Evolutionary conservation across 2,329 filamentous ascomycete species (phyloP).

Genomic region (Talaromyces piceae): DNA sequence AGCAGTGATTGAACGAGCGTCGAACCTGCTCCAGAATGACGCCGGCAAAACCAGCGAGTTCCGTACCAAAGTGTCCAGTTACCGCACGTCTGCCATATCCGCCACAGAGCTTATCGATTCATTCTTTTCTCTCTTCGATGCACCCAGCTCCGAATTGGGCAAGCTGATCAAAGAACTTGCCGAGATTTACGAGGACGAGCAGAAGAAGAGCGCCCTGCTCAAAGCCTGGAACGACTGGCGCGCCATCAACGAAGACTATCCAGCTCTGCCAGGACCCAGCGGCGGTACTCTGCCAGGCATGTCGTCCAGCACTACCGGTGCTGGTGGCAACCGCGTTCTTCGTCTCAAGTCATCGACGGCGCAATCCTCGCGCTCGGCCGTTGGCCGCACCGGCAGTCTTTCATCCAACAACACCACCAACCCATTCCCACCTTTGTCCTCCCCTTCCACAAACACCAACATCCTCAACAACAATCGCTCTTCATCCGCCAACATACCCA

Average conservation of each 20-base stretch:
- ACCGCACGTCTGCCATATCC: slow-evolving; percentile 60
- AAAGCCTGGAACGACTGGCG: slow-evolving; percentile 93
- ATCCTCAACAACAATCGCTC: slow-evolving; percentile 11
- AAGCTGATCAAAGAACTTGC: slow-evolving; percentile 87
- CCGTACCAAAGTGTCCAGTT: slow-evolving; percentile 70
- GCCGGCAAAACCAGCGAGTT: slow-evolving; percentile 67
- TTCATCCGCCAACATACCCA: background rate
- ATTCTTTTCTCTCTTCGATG: slow-evolving; percentile 82
- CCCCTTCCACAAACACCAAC: slow-evolving; percentile 21
- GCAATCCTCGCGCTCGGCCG: slow-evolving; percentile 56
- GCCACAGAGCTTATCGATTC: slow-evolving; percentile 74
- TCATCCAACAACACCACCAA: slow-evolving; percentile 33
- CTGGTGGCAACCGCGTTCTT: slow-evolving; percentile 56
- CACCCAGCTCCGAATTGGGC: slow-evolving; percentile 70
- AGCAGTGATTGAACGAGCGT: slow-evolving; percentile 77
- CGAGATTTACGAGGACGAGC: slow-evolving; percentile 79
- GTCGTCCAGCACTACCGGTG: slow-evolving; percentile 44
- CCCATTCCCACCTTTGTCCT: slow-evolving; percentile 40
- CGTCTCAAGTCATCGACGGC: slow-evolving; percentile 63
- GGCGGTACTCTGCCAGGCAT: slow-evolving; percentile 58
- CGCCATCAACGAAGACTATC: slow-evolving; percentile 92
- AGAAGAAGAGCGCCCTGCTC: slow-evolving; percentile 64
- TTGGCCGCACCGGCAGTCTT: slow-evolving; percentile 50
- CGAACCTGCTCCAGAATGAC: slow-evolving; percentile 73
- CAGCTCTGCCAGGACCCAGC: slow-evolving; percentile 69